Evolutionary conservation across 2,329 filamentous ascomycete genomes (phyloP), one percentile per base, ranked within the genome.

Genomic region (Harringtonia aguacate): DNA sequence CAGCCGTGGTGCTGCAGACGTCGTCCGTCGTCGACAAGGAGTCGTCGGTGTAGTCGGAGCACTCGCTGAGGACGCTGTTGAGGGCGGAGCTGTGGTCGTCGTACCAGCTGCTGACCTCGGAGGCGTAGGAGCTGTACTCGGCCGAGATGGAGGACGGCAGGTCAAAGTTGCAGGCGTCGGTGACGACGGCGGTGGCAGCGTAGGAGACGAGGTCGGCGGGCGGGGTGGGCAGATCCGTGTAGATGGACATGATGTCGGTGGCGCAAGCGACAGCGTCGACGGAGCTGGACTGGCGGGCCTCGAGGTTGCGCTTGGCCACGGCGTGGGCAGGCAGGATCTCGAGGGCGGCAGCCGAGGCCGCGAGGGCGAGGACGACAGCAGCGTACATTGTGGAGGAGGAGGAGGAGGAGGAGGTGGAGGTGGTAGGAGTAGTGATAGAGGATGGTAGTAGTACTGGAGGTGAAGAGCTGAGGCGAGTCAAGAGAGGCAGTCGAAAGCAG

Each of bases 91-190:
- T 50, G 52, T 56, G 39, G 37, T 36, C 47, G 9, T 31, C 12
- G 48, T 45, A 51, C 57, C 57, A 62, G 36, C 46, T 53, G 24
- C 21, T 20, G 36, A 17, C 28, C 14, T 14, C 9, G 22, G 43
- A 2, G 22, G 56, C 35, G 13, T 46, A 47, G 20, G 45, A 43
- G 31, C 48, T 46, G 48, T 59, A 60, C 45, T 46, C 52, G 29
- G 45, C 37, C 30, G 45, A 34, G 39, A 61, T 22, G 8, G 48
- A 47, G 22, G 49, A 18, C 8, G 58, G 57, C 29, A 56, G 3
- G 14, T 50, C 50, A 48, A 51, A 13, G 28, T 20, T 34, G 55
- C 59, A 61, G 15, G 44, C 24, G 49, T 60, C 52, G 14, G 50
- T 50, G 28, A 42, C 7, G 24, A 27, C 24, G 24, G n/a, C n/a